A percentile compares a stretch with the other conserved stretches of the same genome.
Evolutionary conservation across 2,329 filamentous ascomycete genomes (phyloP).

Genomic region (Diplodia mutila): DNA sequence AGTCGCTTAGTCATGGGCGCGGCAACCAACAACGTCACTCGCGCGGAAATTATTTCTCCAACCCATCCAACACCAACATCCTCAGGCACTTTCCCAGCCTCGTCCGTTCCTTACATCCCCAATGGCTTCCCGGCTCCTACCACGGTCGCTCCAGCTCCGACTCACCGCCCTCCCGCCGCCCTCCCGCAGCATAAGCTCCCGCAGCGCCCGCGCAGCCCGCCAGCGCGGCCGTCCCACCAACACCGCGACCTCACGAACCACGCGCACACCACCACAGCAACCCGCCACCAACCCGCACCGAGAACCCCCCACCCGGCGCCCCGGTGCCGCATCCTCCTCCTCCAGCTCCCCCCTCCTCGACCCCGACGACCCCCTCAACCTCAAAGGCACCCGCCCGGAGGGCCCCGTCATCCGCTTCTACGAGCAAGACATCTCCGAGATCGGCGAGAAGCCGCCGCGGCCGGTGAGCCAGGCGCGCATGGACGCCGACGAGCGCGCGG

Average conservation of each 20-base stretch:
- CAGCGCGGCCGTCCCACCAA: neutral
- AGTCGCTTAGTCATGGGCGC: neutral
- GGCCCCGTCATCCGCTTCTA: conserved; percentile 9
- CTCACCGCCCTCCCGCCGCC: neutral
- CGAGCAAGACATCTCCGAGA: conserved; percentile 1
- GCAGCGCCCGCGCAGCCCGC: conserved; percentile 1
- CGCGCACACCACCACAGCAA: neutral
- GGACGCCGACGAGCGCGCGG: neutral
- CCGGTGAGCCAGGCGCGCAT: neutral
- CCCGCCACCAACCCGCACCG: neutral
- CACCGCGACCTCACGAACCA: neutral
- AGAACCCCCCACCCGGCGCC: neutral
- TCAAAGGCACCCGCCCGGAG: neutral
- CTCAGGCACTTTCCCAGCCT: neutral
- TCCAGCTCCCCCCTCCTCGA: neutral
- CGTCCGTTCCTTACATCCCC: neutral
- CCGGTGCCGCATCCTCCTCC: too few relatives aligned
- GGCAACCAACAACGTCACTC: neutral
- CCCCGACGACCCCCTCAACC: conserved; percentile 1
- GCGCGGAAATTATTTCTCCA: neutral
- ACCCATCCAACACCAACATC: neutral
- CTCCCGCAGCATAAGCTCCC: neutral
- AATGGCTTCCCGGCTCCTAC: neutral
- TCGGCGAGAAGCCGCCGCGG: neutral
- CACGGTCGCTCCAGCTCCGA: neutral